Evolutionary conservation across 192 early-diverging fungal genomes (phyloP).

Genomic region (Podochytrium sp.): DNA sequence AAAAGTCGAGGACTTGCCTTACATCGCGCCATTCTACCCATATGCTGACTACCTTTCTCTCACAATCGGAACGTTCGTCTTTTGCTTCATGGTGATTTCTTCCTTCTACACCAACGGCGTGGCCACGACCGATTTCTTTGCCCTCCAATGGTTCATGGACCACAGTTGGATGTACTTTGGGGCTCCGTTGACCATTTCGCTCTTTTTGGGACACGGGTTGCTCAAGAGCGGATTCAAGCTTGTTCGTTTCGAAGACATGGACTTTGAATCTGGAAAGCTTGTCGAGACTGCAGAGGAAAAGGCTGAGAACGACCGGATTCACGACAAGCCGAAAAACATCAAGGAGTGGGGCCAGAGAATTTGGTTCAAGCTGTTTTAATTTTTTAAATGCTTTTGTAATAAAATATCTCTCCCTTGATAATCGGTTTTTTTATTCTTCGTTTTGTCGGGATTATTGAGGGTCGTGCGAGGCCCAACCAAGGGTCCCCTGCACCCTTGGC

Average conservation of each 20-base stretch:
- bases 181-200: background rate
- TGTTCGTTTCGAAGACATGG: constrained; percentile 13
- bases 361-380: constrained; percentile 14
- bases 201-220: background rate
- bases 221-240: background rate
- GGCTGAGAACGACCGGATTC: background rate
- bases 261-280: constrained; percentile 16
- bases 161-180: constrained; percentile 22
- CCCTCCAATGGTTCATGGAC: constrained; percentile 17
- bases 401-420: no score
- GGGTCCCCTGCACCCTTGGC: no score
- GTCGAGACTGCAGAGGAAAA: constrained; percentile 12
- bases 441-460: no score
- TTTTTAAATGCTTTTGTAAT: background rate
- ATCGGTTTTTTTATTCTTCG: no score
- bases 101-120: background rate
- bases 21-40: constrained; percentile 26
- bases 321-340: background rate
- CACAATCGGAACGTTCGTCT: constrained; percentile 12
- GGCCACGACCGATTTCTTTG: background rate
- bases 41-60: constrained; percentile 20
- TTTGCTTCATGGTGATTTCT: background rate
- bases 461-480: no score
- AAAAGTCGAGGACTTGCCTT: constrained; percentile 6
- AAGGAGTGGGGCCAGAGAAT: background rate